Conservation (phyloP, 768 basidiomycete genomes). For the Psilocybe subaeruginosa region DNA sequence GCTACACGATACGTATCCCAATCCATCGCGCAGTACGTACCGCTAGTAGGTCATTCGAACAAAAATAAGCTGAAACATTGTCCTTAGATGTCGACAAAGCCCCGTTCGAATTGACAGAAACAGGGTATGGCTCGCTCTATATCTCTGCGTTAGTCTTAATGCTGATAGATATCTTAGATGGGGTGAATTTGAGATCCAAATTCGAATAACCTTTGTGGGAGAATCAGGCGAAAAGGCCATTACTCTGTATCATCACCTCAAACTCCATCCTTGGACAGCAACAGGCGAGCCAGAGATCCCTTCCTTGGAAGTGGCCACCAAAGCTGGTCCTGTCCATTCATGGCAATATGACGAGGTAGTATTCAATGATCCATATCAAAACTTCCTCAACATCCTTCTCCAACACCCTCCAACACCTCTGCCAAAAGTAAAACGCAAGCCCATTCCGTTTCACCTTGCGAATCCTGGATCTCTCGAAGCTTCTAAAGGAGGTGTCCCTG, state of each 20-base stretch:
- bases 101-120: constrained; percentile 95
- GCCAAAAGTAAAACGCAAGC: constrained; percentile 60
- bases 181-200: constrained; percentile 98
- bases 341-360: constrained; percentile 99
- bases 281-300: constrained; percentile 68
- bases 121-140: constrained; percentile 63
- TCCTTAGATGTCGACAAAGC: constrained; percentile 83
- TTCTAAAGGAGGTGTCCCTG: constrained; percentile 71
- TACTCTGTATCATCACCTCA: constrained; percentile 89
- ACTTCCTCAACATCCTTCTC: constrained; percentile 81
- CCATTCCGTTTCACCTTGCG: constrained; percentile 75
- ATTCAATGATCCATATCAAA: constrained; percentile 90
- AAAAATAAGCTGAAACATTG: constrained; percentile 3
- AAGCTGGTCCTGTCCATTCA: constrained; percentile 82
- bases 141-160: neutral
- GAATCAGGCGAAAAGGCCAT: constrained; percentile 94
- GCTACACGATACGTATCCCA: constrained; percentile 94
- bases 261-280: constrained; percentile 87
- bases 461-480: constrained; percentile 66
- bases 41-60: neutral
- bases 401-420: constrained; percentile 84
- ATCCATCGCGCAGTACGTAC: constrained; percentile 82
- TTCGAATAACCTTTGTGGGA: constrained; percentile 84
- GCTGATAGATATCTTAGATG: constrained; percentile 53
- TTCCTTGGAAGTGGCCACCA: constrained; percentile 65